Conservation (phyloP, 805 yeast species). For the Starmerella sirachaensis region DNA sequence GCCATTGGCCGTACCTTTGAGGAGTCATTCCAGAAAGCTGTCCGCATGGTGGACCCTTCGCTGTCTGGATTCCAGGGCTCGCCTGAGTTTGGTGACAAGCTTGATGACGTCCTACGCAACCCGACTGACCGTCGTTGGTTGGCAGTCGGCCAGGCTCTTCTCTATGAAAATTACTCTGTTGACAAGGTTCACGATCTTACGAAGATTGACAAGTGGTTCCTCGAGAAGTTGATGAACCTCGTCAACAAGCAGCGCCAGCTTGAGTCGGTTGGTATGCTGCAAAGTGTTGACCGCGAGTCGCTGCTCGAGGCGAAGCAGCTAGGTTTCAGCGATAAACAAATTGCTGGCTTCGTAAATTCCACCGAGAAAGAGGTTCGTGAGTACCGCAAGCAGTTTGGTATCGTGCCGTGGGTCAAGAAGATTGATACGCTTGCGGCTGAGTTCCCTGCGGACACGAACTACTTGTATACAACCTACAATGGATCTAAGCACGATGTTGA, state of each 20-base stretch:
- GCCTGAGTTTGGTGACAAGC: constrained; percentile 64
- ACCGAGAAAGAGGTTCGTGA: constrained; percentile 73
- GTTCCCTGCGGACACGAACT: constrained; percentile 95
- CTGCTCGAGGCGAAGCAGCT: constrained; percentile 71
- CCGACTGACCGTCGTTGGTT: constrained; percentile 96
- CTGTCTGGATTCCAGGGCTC: constrained; percentile 82
- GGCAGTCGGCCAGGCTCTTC: constrained; percentile 94
- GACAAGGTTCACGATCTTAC: constrained; percentile 85
- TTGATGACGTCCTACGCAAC: constrained; percentile 81
- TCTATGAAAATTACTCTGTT: constrained; percentile 82
- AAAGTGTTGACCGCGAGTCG: constrained; percentile 48
- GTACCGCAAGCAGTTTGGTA: constrained; percentile 65
- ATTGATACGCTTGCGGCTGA: constrained; percentile 97
- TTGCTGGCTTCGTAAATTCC: constrained; percentile 61
- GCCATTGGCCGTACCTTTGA: constrained; percentile 96
- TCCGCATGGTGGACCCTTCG: constrained; percentile 81
- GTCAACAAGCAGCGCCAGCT: constrained; percentile 59
- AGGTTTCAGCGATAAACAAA: constrained; percentile 93
- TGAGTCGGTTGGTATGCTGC: constrained; percentile 26
- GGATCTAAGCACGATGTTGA: constrained; percentile 75
- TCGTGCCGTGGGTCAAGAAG: constrained; percentile 88
- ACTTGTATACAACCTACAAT: constrained; percentile 89
- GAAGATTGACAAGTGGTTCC: constrained; percentile 92
- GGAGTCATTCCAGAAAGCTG: constrained; percentile 95
- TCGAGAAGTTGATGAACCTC: constrained; percentile 83